phyloP scores from a whole-genome alignment of 441 rosid genomes.

The Syzygium syzygioides region DNA sequence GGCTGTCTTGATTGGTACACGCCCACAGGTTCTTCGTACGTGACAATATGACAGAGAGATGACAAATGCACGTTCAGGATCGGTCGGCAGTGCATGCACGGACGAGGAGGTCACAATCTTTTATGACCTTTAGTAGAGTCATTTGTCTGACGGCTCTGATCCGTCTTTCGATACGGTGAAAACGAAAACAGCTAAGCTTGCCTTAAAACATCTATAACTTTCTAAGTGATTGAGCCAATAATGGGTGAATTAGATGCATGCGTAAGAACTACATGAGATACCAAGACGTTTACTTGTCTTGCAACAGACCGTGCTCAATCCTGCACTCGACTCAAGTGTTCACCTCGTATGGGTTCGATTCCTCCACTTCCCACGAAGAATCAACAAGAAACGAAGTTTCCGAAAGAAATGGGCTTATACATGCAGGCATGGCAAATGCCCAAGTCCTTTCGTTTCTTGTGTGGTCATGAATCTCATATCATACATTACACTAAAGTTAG shows the following conservation, averaged over 20 bases:
- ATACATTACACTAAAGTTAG: background rate
- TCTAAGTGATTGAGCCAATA: background rate
- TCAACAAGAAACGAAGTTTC: background rate
- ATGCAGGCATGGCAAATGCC: too few relatives aligned
- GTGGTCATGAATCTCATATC: background rate
- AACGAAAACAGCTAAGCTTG: background rate
- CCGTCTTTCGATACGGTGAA: background rate
- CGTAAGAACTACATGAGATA: background rate
- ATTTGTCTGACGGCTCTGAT: background rate
- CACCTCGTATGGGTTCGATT: background rate
- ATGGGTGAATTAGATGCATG: background rate
- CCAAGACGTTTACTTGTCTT: background rate
- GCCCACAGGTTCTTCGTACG: background rate
- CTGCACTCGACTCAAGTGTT: fast-evolving
- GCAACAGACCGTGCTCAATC: background rate
- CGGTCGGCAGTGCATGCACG: background rate
- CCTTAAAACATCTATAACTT: background rate
- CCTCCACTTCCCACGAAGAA: background rate
- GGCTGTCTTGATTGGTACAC: background rate
- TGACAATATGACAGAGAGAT: background rate
- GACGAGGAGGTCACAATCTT: background rate
- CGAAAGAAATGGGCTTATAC: too few relatives aligned
- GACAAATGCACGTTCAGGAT: background rate
- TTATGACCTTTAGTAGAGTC: background rate
- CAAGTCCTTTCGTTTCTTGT: background rate